A percentile compares a stretch with the other conserved stretches of the same genome.
Evolutionary conservation across 345 rosid species (phyloP).

Genomic region (Heritiera fomes): DNA sequence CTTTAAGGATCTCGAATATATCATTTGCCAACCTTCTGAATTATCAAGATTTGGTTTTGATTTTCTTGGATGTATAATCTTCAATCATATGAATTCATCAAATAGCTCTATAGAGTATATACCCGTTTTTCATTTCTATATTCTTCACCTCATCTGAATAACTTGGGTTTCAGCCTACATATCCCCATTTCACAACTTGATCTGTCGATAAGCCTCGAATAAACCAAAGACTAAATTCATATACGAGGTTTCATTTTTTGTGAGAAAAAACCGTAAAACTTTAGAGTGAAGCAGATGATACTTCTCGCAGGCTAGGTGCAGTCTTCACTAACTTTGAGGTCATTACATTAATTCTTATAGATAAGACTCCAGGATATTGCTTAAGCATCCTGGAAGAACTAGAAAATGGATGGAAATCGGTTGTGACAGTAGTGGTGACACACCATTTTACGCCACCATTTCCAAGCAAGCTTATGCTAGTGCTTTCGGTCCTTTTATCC

Average conservation of each 20-base stretch:
- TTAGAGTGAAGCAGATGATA: too few relatives aligned
- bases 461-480: slow-evolving; percentile 21
- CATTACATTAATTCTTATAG: neutral
- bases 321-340: neutral
- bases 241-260: too few relatives aligned
- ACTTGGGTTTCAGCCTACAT: slow-evolving; percentile 10
- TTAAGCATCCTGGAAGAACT: neutral
- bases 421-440: slow-evolving; percentile 27
- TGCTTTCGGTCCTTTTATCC: neutral
- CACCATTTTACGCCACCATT: slow-evolving; percentile 19
- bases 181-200: neutral
- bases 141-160: too few relatives aligned
- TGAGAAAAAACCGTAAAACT: too few relatives aligned
- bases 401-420: slow-evolving; percentile 31
- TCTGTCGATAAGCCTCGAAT: neutral
- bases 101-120: neutral
- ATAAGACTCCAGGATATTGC: slow-evolving; percentile 6
- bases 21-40: slow-evolving; percentile 21
- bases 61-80: slow-evolving; percentile 26
- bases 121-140: too few relatives aligned
- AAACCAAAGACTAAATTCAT: neutral
- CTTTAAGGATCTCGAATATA: slow-evolving; percentile 33
- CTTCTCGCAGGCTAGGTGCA: too few relatives aligned
- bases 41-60: slow-evolving; percentile 36
- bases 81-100: slow-evolving; percentile 9